Evolutionary conservation across 768 basidiomycete species (phyloP).

Genomic region (Amanita rimosa): DNA sequence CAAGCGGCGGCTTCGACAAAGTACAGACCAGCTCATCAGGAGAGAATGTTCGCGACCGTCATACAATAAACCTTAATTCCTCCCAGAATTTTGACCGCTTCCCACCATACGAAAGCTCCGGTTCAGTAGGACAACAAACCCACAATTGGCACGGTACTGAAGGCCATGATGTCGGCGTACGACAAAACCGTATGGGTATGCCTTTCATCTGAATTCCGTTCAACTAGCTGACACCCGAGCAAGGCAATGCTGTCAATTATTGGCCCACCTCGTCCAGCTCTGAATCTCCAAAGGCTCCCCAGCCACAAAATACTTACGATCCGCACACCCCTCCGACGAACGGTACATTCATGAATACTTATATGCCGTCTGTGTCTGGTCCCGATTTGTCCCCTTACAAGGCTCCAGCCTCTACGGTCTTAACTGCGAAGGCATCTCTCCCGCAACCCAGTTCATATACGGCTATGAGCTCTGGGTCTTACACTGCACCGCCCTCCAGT

Average conservation of each 20-base stretch:
- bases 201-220: neutral
- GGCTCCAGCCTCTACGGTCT: neutral
- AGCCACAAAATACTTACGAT: slow-evolving; percentile 7
- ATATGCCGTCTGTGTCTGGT: slow-evolving; percentile 3
- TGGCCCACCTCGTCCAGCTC: neutral
- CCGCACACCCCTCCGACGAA: slow-evolving; percentile 10
- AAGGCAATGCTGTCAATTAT: neutral
- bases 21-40: neutral
- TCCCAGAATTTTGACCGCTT: slow-evolving; percentile 4
- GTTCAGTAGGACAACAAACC: neutral
- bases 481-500: neutral
- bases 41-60: neutral
- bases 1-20: neutral
- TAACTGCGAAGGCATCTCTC: neutral
- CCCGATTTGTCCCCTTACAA: slow-evolving; percentile 5
- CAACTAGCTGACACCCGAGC: neutral
- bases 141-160: neutral
- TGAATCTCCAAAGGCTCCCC: slow-evolving; percentile 2
- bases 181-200: neutral
- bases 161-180: neutral
- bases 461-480: neutral
- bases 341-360: neutral
- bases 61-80: neutral
- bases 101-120: slow-evolving; percentile 7
- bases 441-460: neutral